A percentile compares a stretch with the other conserved stretches of the same genome.
Conservation (phyloP, 257 asterid genomes). For the Orobanche coerulescens region DNA sequence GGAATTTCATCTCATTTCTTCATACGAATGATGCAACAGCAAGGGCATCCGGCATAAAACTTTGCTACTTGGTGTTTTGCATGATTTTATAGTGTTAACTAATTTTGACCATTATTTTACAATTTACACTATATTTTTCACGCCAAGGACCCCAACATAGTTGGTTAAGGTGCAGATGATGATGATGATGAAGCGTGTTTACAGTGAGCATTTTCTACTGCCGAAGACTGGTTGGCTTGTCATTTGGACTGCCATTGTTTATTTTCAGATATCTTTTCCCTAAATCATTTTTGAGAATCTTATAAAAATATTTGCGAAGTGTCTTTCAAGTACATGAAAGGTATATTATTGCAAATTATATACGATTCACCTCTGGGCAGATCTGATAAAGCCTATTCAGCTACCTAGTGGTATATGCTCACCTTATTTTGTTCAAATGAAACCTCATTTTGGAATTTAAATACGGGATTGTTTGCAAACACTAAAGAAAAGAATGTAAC, state of each 20-base stretch:
- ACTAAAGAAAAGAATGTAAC: no score
- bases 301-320: neutral
- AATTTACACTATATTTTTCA: no score
- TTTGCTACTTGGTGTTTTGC: no score
- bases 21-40: no score
- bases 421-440: constrained; percentile 3
- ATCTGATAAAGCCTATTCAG: neutral
- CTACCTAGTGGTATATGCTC: neutral
- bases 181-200: neutral
- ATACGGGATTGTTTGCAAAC: no score
- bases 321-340: neutral
- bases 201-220: constrained; percentile 8
- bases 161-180: no score
- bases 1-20: no score
- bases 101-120: no score
- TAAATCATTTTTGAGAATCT: neutral
- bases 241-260: neutral
- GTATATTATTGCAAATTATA: constrained; percentile 12
- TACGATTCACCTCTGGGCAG: neutral
- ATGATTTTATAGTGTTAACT: no score
- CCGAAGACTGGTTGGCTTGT: neutral
- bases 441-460: neutral
- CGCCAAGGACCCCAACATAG: no score
- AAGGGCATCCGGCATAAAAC: no score
- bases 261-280: neutral